phyloP scores from a whole-genome alignment of 148 eudicot species.

The Bassia scoparia region DNA sequence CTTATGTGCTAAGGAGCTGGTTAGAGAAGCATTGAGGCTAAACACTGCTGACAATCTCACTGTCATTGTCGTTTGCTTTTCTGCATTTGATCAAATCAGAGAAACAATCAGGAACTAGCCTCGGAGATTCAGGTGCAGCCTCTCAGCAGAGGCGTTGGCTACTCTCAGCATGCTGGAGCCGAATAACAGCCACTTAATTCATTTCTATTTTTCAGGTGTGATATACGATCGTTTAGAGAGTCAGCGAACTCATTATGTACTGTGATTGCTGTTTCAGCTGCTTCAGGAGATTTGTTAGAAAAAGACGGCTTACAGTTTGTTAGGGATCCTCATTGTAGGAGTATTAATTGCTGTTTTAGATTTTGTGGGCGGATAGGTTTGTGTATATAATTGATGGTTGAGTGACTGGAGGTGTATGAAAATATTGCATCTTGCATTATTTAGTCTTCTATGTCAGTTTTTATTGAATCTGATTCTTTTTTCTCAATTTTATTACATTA shows the following conservation, averaged over 20 bases:
- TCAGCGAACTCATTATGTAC: neutral
- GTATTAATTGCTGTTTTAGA: constrained; percentile 4
- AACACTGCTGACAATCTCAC: constrained; percentile 71
- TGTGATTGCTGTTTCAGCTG: constrained; percentile 36
- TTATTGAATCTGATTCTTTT: neutral
- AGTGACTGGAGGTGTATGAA: constrained; percentile 15
- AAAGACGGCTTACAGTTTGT: constrained; percentile 48
- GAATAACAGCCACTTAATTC: constrained; percentile 30
- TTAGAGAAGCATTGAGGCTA: constrained; percentile 65
- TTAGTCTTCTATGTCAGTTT: neutral
- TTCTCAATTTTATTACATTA: no score
- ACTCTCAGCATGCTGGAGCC: constrained; percentile 47
- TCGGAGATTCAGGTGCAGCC: constrained; percentile 45
- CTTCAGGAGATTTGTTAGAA: constrained; percentile 28
- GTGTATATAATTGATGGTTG: constrained; percentile 18
- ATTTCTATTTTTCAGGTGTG: neutral
- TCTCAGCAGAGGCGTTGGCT: constrained; percentile 58
- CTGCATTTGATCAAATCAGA: constrained; percentile 35
- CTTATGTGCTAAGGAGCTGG: constrained; percentile 63
- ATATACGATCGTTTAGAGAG: constrained; percentile 6
- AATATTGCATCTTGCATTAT: neutral
- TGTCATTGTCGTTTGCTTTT: constrained; percentile 60
- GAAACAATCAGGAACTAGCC: constrained; percentile 34
- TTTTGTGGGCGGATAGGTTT: neutral
- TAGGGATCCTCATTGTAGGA: constrained; percentile 10